Evolutionary conservation across 805 yeast species (phyloP), one percentile per base, ranked within the genome.

Genomic region (Naumovozyma castellii): DNA sequence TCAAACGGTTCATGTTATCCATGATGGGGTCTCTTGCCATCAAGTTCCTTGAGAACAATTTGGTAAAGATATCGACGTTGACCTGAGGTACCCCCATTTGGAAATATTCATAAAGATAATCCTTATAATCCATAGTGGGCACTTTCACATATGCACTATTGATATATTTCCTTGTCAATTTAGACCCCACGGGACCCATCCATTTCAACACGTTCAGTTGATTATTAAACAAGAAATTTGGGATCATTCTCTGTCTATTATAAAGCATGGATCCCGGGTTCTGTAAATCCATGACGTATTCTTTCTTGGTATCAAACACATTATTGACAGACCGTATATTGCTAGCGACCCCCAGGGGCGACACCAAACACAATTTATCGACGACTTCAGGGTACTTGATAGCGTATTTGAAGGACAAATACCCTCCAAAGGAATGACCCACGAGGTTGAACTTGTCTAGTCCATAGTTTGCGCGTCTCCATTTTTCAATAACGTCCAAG

Each of bases 391-490:
- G 85, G 49, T 79, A 69, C 44, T 66, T 73, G 33, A 76, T 53
- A 2, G 83, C 68, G 55, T 80, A 84, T 5, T 78, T 72, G 36
- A 74, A 73, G 0, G 84, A 73, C 62, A 85, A 64, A 49, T 81
- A 79, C 0, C 86, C 92, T 25, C 94, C 94, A 46, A 75, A 76
- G 0, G 94, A 83, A 57, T 84, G 94, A 0, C 86, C 90, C 16
- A 84, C 62, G 12, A 84, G 53, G 50, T 74, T 80, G 31, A 84
- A 70, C 44, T 73, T 68, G 1, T 66, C 69, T 9, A 84, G 56
- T 0, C 67, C 66, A 22, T 22, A 22, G 16, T 71, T 62, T 6
- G 50, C 60, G 5, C 41, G 43, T 49, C 92, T 64, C 92, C 94
- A 84, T 5, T 60, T 55, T 38, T 84, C 90, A 5, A 84, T 56